phyloP scores from a whole-genome alignment of 257 asterid species.

The Primulina huaijiensis region DNA sequence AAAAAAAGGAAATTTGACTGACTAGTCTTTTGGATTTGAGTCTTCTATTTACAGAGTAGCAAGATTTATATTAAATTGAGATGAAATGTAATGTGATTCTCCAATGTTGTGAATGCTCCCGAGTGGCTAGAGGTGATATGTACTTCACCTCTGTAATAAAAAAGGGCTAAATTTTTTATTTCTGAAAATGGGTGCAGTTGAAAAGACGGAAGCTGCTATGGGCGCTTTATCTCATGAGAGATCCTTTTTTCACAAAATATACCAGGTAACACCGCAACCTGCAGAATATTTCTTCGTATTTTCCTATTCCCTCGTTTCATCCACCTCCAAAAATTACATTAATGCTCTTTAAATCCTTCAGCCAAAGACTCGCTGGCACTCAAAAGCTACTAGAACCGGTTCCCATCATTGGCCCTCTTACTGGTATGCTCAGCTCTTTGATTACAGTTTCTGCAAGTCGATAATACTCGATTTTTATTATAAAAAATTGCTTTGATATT shows the following conservation, averaged over 20 bases:
- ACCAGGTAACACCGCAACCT: constrained; percentile 53
- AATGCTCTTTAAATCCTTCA: constrained; percentile 34
- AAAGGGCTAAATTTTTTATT: neutral
- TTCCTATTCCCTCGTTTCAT: constrained; percentile 2
- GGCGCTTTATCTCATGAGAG: constrained; percentile 98
- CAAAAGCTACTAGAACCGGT: constrained; percentile 69
- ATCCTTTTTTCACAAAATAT: constrained; percentile 81
- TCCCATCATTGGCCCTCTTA: constrained; percentile 75
- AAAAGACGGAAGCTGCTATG: constrained; percentile 78
- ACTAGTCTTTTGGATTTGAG: neutral
- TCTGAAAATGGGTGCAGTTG: constrained; percentile 43
- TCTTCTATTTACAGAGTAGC: neutral
- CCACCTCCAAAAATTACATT: constrained; percentile 15
- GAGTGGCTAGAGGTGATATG: neutral
- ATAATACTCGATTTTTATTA: too few species aligned
- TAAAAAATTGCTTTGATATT: neutral
- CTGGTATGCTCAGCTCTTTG: constrained; percentile 45
- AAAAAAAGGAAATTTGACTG: too few species aligned
- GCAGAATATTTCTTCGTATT: neutral
- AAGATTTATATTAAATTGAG: neutral
- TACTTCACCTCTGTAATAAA: neutral
- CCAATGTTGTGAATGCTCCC: neutral
- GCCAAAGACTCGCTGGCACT: constrained; percentile 70
- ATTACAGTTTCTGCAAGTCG: neutral
- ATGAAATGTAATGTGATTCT: neutral